Conservation (phyloP, 768 basidiomycete species). For the Hygrophorus pudorinus region DNA sequence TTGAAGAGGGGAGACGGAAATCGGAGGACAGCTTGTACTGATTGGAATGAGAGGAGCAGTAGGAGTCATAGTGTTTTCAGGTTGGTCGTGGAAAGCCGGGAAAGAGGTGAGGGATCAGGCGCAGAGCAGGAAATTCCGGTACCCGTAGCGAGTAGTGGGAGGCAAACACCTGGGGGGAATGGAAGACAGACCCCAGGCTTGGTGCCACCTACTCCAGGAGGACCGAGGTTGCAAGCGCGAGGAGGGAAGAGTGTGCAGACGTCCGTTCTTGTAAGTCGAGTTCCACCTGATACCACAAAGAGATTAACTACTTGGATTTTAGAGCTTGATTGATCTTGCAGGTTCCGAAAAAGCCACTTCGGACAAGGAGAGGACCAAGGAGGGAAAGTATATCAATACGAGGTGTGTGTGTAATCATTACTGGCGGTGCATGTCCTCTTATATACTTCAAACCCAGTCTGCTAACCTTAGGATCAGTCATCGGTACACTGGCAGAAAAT, state of each 20-base stretch:
- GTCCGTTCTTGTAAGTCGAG: slow-evolving; percentile 51
- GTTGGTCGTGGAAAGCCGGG: slow-evolving; percentile 84
- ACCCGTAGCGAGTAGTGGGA: slow-evolving; percentile 17
- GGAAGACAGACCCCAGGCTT: slow-evolving; percentile 31
- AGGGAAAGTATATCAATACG: slow-evolving; percentile 96
- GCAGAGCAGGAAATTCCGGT: slow-evolving; percentile 23
- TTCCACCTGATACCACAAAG: neutral
- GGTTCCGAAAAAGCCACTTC: slow-evolving; percentile 95
- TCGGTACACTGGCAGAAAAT: slow-evolving; percentile 85
- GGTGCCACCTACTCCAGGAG: slow-evolving; percentile 22
- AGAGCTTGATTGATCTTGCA: slow-evolving; percentile 93
- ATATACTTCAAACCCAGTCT: slow-evolving; percentile 36
- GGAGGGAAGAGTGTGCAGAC: slow-evolving; percentile 75
- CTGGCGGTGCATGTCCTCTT: slow-evolving; percentile 2
- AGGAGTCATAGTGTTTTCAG: slow-evolving; percentile 92
- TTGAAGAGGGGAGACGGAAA: slow-evolving; percentile 80
- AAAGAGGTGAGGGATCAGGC: slow-evolving; percentile 32
- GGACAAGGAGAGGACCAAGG: slow-evolving; percentile 90
- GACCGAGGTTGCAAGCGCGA: slow-evolving; percentile 62
- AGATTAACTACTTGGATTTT: slow-evolving; percentile 3
- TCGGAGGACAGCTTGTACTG: slow-evolving; percentile 88
- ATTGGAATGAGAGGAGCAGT: slow-evolving; percentile 96
- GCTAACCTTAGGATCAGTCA: slow-evolving; percentile 87
- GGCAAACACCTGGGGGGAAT: slow-evolving; percentile 36
- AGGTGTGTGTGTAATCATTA: slow-evolving; percentile 31